These are phyloP conservation scores for Exidia glandulosa DNA, from an alignment of 768 basidiomycete species.

Conservation along the genomic window DNA sequence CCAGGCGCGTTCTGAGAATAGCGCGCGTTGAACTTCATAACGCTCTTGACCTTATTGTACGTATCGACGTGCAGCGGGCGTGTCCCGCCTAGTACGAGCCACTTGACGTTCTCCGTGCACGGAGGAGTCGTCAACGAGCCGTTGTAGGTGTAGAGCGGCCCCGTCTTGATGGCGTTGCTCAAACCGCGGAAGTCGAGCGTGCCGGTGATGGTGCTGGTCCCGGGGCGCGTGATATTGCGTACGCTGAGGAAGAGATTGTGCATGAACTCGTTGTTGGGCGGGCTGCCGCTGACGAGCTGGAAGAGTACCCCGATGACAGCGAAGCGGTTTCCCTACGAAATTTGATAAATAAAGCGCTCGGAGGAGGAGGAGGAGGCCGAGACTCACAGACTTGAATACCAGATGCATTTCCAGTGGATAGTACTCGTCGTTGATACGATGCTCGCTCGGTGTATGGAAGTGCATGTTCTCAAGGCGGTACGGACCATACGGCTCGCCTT, in stretches of 20 bases:
- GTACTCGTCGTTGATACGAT: not conserved
- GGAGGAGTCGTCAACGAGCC: not conserved
- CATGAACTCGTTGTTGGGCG: too few relatives aligned
- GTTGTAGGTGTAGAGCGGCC: not conserved
- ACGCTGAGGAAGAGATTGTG: not conserved
- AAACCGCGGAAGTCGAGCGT: not conserved
- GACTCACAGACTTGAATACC: too few relatives aligned
- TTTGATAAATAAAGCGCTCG: too few relatives aligned
- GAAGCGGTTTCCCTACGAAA: not conserved
- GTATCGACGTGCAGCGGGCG: not conserved
- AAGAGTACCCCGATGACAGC: not conserved
- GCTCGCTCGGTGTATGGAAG: not conserved
- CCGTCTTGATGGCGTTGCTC: not conserved
- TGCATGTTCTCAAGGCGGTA: not conserved
- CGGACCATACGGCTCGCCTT: too few relatives aligned
- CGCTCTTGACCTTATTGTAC: not conserved
- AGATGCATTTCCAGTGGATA: not conserved
- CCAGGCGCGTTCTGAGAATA: not conserved
- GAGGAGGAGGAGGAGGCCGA: too few relatives aligned
- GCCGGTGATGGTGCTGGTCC: not conserved
- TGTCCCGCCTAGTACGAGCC: not conserved
- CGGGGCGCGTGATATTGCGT: not conserved
- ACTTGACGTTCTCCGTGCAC: not conserved
- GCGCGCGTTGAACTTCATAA: not conserved
- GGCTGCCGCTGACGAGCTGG: not conserved